Base-by-base conservation (phyloP, 129 eudicot species). In the Escallonia rubra region DNA sequence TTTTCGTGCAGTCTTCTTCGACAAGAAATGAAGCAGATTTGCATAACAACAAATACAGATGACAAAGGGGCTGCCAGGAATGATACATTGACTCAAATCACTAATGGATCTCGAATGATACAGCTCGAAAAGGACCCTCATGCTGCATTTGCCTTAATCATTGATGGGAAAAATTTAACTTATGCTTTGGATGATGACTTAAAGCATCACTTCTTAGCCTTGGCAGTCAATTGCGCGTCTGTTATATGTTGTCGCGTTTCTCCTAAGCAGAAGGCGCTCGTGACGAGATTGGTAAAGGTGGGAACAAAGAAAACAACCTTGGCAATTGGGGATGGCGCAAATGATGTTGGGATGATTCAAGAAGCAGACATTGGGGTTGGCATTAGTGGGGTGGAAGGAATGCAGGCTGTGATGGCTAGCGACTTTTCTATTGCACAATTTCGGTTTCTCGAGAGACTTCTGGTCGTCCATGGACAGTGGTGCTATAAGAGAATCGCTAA, bases 371-470 rank as follows among this genome's bases (percentile, higher is more conserved):
- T 88, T 16, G 96, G 96, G 8, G 76, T 88, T 3, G 96, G 96
- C 12, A 88, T 88, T 12, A 88, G 96, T 42, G 96, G 96, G 0
- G 83, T 88, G 10, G 96, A 88, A 85, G 96, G 96, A 23, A 88
- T 88, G 96, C 96, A 88, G 67, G 96, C 96, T 0, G 96, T 88
- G 4, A 88, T 88, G 96, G 79, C 92, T n/a, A 85, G 89, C 53
- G 92, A 83, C 50, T 83, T 89, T 57, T 54, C 92, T 4, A 78
- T 89, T 42, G 84, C 90, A 39, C 87, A 83, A 41, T 89, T 89
- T 63, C 66, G 86, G n/a, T 83, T 86, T 52, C 65, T 89, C 70
- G 96, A 88, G 67, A 67, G 96, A 60, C 81, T 88, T 13, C 63
- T 88, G 44, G 78, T 88, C 41, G 89, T 85, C 8, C 96, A 88